Evolutionary conservation across 352 stramenopile genomes (phyloP).

Genomic region (Phytophthora citricola): DNA sequence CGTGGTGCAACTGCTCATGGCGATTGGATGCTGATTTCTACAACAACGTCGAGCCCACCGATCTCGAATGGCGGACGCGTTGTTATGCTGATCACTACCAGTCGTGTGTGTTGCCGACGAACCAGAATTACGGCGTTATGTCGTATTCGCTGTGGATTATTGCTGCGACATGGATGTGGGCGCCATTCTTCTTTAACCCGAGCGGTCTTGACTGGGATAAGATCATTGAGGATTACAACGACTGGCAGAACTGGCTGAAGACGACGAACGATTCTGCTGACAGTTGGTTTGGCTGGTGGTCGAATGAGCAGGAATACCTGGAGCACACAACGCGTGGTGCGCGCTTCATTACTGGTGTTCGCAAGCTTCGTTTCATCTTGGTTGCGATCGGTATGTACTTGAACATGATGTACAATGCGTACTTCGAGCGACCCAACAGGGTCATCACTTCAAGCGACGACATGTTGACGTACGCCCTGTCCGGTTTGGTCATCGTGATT

Average conservation of each 20-base stretch:
- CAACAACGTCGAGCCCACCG: slow-evolving; percentile 73
- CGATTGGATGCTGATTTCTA: slow-evolving; percentile 74
- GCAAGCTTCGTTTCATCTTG: slow-evolving; percentile 83
- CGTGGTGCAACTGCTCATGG: slow-evolving; percentile 91
- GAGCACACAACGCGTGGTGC: slow-evolving; percentile 75
- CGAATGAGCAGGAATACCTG: slow-evolving; percentile 81
- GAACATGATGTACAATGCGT: slow-evolving; percentile 82
- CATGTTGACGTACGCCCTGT: slow-evolving; percentile 71
- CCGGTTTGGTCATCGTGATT: slow-evolving; percentile 69
- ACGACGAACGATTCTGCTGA: slow-evolving; percentile 88
- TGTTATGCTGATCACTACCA: slow-evolving; percentile 88
- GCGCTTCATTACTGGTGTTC: slow-evolving; percentile 73
- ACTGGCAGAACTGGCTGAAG: slow-evolving; percentile 95
- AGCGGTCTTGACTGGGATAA: slow-evolving; percentile 98
- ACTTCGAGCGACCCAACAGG: slow-evolving; percentile 69
- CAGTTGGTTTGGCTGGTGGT: slow-evolving; percentile 91
- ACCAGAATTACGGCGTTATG: slow-evolving; percentile 97
- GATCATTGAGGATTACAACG: slow-evolving; percentile 93
- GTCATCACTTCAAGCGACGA: slow-evolving; percentile 59
- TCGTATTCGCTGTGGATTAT: slow-evolving; percentile 98
- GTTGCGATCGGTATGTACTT: slow-evolving; percentile 82
- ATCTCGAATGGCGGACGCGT: slow-evolving; percentile 78
- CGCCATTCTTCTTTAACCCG: slow-evolving; percentile 95
- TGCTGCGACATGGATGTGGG: slow-evolving; percentile 89
- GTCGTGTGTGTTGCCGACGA: slow-evolving; percentile 93